Evolutionary conservation across 108 stramenopile species (phyloP).

Genomic region (Pseudonitzschia multistriata): DNA sequence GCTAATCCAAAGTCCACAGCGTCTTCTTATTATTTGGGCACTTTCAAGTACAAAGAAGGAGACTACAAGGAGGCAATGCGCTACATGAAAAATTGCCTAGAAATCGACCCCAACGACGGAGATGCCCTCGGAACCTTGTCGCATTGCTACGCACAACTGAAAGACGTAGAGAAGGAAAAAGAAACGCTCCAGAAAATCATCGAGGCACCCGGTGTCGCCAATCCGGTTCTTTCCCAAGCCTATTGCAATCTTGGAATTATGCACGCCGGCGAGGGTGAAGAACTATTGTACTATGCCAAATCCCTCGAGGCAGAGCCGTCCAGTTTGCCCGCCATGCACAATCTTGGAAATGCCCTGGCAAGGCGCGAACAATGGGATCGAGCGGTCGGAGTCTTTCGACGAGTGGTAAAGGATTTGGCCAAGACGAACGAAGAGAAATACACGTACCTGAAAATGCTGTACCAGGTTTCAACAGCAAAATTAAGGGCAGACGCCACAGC

Average conservation of each 20-base stretch:
- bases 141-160: slow-evolving; percentile 19
- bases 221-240: slow-evolving; percentile 24
- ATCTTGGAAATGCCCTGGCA: slow-evolving; percentile 44
- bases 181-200: slow-evolving; percentile 27
- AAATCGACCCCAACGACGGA: slow-evolving; percentile 39
- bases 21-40: slow-evolving; percentile 42
- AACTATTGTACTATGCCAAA: slow-evolving; percentile 42
- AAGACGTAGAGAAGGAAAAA: slow-evolving; percentile 23
- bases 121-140: slow-evolving; percentile 38
- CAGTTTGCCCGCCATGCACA: slow-evolving; percentile 35
- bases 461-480: slow-evolving; percentile 27
- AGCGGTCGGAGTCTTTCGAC: slow-evolving; percentile 30
- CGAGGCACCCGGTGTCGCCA: slow-evolving; percentile 35
- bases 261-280: slow-evolving; percentile 30
- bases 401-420: slow-evolving; percentile 18
- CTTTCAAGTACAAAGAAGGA: slow-evolving; percentile 21
- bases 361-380: slow-evolving; percentile 30
- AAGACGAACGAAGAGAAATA: slow-evolving; percentile 16
- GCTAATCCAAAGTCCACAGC: slow-evolving; percentile 44
- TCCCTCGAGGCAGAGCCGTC: slow-evolving; percentile 24
- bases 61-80: slow-evolving; percentile 31
- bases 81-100: slow-evolving; percentile 37
- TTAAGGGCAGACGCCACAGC: slow-evolving; percentile 21
- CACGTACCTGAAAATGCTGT: slow-evolving; percentile 32
- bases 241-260: slow-evolving; percentile 49